phyloP scores from a whole-genome alignment of 441 rosid species.

The Raphanus hybrid region DNA sequence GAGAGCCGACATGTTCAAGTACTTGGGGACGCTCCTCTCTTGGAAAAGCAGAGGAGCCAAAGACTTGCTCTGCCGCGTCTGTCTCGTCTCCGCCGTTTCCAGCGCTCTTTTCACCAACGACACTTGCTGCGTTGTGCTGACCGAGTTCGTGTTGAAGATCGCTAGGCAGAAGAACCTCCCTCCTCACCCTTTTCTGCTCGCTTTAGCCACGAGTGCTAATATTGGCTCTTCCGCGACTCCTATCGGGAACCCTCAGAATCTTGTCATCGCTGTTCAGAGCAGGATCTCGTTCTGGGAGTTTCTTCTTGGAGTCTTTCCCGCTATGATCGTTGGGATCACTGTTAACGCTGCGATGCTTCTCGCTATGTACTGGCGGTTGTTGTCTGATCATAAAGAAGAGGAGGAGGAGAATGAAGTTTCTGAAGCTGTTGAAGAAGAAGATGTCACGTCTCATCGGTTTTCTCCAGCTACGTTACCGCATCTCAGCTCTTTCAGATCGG shows the following conservation, averaged over 20 bases:
- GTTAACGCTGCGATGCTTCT: conserved; percentile 64
- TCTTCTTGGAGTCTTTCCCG: conserved; percentile 61
- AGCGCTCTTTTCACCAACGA: conserved; percentile 94
- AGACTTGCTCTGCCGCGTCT: conserved; percentile 71
- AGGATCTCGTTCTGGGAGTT: conserved; percentile 62
- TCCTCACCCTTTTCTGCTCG: conserved; percentile 75
- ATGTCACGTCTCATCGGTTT: conserved; percentile 55
- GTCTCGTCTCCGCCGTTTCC: conserved; percentile 75
- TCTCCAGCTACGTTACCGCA: conserved; percentile 69
- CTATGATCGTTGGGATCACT: conserved; percentile 63
- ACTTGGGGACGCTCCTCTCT: conserved; percentile 68
- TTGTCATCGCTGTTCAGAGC: conserved; percentile 75
- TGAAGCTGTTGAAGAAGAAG: conserved; percentile 46
- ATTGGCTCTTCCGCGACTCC: conserved; percentile 90
- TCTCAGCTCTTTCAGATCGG: conserved; percentile 44
- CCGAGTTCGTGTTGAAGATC: conserved; percentile 75
- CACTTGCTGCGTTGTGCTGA: conserved; percentile 75
- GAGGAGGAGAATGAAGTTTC: conserved; percentile 43
- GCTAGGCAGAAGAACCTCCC: conserved; percentile 79
- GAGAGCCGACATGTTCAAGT: conserved; percentile 78
- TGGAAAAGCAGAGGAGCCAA: conserved; percentile 78
- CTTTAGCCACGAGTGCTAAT: conserved; percentile 80
- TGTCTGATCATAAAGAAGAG: conserved; percentile 47
- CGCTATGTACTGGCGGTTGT: conserved; percentile 61
- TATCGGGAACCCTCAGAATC: conserved; percentile 88